Conservation (phyloP, 2,329 filamentous ascomycete genomes). For the Colletotrichum magnum region DNA sequence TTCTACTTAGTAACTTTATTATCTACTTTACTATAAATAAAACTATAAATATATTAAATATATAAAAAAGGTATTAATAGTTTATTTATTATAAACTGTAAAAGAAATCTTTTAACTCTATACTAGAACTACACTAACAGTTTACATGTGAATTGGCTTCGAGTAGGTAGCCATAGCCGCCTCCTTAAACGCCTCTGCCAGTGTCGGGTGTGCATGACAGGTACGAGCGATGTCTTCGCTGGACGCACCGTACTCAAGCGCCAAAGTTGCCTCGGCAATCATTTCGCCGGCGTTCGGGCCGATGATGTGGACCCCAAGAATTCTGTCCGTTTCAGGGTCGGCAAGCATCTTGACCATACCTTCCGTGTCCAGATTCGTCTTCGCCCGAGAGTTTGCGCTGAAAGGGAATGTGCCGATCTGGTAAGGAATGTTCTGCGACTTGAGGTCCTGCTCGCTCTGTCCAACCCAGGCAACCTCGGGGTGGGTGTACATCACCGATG, state of each 20-base stretch:
- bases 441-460: conserved; percentile 96
- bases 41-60: neutral
- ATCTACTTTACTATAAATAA: neutral
- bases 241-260: conserved; percentile 95
- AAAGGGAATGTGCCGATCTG: conserved; percentile 96
- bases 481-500: conserved; percentile 99
- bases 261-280: conserved; percentile 97
- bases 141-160: conserved; percentile 95
- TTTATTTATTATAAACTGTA: neutral
- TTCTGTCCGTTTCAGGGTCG: conserved; percentile 95
- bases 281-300: conserved; percentile 97
- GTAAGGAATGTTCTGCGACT: conserved; percentile 91
- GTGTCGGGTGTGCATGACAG: conserved; percentile 95
- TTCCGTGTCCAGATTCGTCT: conserved; percentile 97
- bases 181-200: conserved; percentile 99
- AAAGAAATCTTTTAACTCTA: neutral
- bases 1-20: too few species aligned
- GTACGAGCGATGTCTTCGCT: conserved; percentile 96
- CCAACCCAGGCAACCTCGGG: conserved; percentile 99
- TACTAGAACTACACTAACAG: neutral
- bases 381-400: conserved; percentile 96
- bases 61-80: neutral
- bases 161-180: conserved; percentile 97
- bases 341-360: conserved; percentile 97
- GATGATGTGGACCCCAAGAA: conserved; percentile 96